Conservation (phyloP, 805 yeast species). For the Candida ulmi region DNA sequence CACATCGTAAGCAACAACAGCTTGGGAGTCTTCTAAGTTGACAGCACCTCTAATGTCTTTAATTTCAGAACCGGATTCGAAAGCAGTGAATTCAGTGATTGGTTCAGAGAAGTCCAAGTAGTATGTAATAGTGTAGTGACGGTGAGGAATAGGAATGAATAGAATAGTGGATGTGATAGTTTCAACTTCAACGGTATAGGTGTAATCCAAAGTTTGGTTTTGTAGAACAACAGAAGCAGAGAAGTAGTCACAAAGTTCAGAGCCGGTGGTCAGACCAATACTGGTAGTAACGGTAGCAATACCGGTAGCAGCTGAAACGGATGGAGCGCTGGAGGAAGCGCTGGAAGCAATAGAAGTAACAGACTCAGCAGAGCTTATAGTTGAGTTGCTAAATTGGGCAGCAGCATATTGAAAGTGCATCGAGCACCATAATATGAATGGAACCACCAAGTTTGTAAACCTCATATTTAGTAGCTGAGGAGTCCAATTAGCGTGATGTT, state of each 20-base stretch:
- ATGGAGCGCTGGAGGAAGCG: too few relatives aligned
- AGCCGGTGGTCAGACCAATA: too few relatives aligned
- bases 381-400: too few relatives aligned
- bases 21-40: slow-evolving; percentile 14
- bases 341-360: too few relatives aligned
- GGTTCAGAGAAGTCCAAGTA: slow-evolving; percentile 10
- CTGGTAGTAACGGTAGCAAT: slow-evolving; percentile 1
- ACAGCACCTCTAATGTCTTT: slow-evolving; percentile 7
- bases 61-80: slow-evolving; percentile 5
- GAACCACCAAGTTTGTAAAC: too few relatives aligned
- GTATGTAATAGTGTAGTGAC: slow-evolving; percentile 12
- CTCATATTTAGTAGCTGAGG: too few relatives aligned
- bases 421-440: too few relatives aligned
- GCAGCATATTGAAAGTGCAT: too few relatives aligned
- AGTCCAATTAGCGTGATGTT: too few relatives aligned
- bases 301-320: too few relatives aligned
- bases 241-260: slow-evolving; percentile 3
- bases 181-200: slow-evolving; percentile 4
- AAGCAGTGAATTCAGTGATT: slow-evolving; percentile 6
- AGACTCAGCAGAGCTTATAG: too few relatives aligned
- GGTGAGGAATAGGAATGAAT: background rate
- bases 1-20: slow-evolving; percentile 7
- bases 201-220: slow-evolving; percentile 4
- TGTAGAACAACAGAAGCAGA: slow-evolving; percentile 3
- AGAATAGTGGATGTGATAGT: slow-evolving; percentile 1